Conservation (phyloP, 345 rosid species). For the Euphorbia lathyris region DNA sequence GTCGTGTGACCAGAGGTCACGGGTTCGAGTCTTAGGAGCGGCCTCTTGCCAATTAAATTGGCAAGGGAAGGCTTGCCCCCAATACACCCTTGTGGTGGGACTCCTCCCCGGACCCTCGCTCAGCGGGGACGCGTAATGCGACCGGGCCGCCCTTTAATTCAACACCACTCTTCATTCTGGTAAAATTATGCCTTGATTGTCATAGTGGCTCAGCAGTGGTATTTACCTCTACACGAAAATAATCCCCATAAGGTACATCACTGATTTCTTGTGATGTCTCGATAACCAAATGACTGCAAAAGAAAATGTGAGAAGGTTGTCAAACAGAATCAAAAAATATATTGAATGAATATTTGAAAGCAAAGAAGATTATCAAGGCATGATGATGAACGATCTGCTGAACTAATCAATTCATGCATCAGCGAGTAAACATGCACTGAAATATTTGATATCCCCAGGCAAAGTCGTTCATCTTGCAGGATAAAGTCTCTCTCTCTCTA, state of each 20-base stretch:
- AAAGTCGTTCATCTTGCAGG: background rate
- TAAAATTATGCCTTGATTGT: background rate
- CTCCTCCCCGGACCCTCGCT: too few species aligned
- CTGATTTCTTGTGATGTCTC: constrained; percentile 82
- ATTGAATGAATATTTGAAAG: background rate
- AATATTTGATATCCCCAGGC: background rate
- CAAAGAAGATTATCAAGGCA: background rate
- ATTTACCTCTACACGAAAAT: constrained; percentile 85
- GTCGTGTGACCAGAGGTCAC: too few species aligned
- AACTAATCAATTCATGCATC: background rate
- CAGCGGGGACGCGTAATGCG: too few species aligned
- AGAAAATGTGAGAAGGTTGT: constrained; percentile 21
- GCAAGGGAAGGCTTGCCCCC: too few species aligned
- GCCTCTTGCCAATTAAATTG: too few species aligned
- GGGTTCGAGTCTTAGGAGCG: too few species aligned
- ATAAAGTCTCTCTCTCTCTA: too few species aligned
- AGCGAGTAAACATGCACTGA: background rate
- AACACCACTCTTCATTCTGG: background rate
- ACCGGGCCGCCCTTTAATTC: too few species aligned
- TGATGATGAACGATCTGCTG: background rate
- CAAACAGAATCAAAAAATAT: constrained; percentile 8
- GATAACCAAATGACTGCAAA: constrained; percentile 68
- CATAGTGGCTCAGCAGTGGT: constrained; percentile 8
- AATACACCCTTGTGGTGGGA: too few species aligned
- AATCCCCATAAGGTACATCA: constrained; percentile 89